A percentile compares a stretch with the other conserved stretches of the same genome.
These are phyloP conservation scores for Phytophthora podocarpi DNA, from an alignment of 352 stramenopile genomes.

Conservation along the genomic window DNA sequence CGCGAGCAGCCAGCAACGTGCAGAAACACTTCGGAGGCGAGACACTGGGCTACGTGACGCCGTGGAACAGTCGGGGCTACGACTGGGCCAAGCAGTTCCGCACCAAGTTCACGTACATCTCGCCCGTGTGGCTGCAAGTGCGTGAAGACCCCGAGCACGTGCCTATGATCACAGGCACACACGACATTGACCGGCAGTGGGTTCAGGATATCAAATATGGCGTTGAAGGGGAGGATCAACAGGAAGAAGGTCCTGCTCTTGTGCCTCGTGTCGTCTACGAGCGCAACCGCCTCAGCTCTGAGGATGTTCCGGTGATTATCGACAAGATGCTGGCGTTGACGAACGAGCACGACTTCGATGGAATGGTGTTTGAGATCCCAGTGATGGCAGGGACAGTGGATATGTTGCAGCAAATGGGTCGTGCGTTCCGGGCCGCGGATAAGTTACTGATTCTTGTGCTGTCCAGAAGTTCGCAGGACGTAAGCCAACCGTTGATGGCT, in stretches of 20 bases:
- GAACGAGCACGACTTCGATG: conserved; percentile 57
- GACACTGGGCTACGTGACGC: conserved; percentile 78
- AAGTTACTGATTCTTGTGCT: conserved; percentile 76
- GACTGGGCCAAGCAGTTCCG: conserved; percentile 70
- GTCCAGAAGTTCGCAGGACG: conserved; percentile 57
- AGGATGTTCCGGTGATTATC: conserved; percentile 65
- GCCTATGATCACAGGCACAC: conserved; percentile 67
- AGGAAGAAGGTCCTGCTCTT: conserved; percentile 42
- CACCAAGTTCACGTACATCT: conserved; percentile 80
- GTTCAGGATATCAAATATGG: conserved; percentile 49
- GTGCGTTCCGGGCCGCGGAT: conserved; percentile 47
- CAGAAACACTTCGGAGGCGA: conserved; percentile 57
- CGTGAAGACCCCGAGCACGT: conserved; percentile 51
- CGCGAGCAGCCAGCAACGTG: conserved; percentile 18
- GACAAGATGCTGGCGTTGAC: conserved; percentile 49
- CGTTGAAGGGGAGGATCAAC: conserved; percentile 1
- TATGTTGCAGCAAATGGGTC: conserved; percentile 60
- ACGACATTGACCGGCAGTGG: conserved; percentile 77
- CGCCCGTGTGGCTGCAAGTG: conserved; percentile 85
- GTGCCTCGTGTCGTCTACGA: conserved; percentile 85
- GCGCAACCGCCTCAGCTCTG: conserved; percentile 57
- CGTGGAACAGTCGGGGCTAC: conserved; percentile 84
- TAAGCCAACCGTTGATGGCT: conserved; percentile 12
- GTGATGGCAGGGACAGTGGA: conserved; percentile 63
- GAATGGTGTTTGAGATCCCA: conserved; percentile 81